Evolutionary conservation across 169 alveolate genomes (phyloP).

Genomic region (Plasmodium vivax): DNA sequence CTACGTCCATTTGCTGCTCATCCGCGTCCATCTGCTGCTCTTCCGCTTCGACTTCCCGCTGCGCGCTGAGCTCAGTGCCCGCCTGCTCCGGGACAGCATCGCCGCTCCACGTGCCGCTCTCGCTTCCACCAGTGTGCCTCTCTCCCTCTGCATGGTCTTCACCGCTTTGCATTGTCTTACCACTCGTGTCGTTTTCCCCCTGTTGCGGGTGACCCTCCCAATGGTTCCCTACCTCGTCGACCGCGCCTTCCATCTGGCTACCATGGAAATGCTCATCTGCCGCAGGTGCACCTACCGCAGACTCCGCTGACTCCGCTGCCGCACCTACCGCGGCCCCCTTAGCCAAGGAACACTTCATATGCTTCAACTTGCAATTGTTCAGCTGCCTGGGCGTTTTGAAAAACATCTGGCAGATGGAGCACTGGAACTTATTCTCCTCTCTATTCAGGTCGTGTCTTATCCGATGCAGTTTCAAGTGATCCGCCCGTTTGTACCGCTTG

Average conservation of each 20-base stretch:
- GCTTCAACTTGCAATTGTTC: slow-evolving; percentile 13
- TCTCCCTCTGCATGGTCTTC: not conserved
- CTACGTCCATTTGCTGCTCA: not conserved
- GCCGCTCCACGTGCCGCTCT: not conserved
- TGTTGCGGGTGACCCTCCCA: not conserved
- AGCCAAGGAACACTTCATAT: not conserved
- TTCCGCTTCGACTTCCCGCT: too few species aligned
- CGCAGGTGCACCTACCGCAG: too few species aligned
- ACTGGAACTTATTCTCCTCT: slow-evolving; percentile 29
- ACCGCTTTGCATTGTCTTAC: not conserved
- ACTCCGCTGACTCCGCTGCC: not conserved
- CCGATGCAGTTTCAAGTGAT: slow-evolving; percentile 45
- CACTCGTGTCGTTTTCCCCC: not conserved
- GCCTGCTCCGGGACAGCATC: not conserved
- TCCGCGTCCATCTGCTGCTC: not conserved
- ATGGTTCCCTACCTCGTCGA: not conserved
- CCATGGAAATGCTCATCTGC: too few species aligned
- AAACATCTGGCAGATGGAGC: slow-evolving; percentile 34
- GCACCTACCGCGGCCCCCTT: not conserved
- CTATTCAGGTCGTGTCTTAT: slow-evolving; percentile 18
- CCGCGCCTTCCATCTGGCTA: not conserved
- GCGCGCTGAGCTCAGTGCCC: too few species aligned
- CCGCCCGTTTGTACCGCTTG: slow-evolving; percentile 52
- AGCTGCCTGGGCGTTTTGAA: slow-evolving; percentile 20
- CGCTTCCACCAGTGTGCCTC: not conserved